Evolutionary conservation across 768 basidiomycete species (phyloP), one percentile per base, ranked within the genome.

Genomic region (Mycena kentingensis): DNA sequence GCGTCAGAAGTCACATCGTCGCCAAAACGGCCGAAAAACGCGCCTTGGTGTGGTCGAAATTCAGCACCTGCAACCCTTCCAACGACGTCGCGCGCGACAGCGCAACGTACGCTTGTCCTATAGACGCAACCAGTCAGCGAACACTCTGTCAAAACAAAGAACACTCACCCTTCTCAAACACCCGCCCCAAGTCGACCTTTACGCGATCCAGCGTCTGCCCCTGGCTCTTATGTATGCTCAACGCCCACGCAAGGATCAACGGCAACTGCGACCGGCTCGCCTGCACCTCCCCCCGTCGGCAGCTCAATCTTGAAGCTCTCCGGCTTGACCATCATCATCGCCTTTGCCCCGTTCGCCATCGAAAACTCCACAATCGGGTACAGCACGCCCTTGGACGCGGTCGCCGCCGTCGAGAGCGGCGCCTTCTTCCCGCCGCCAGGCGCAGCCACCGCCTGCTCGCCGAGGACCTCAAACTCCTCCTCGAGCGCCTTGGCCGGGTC

Each of bases 201-300:
- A 98, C 95, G 39, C 93, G 84, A 22, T 94, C 89, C 10, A 99
- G 76, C 0, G 97, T 98, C 68, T 98, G 97, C 10, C 97, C 97
- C 68, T 99, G 97, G 11, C 90, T 90, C 67, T 99, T 99, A 70
- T 99, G 97, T 57, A 98, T 98, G 41, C 88, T 91, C 92, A 98
- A 96, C 0, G 96, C 95, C 96, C 95, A 98, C 0, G 95, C 81
- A 32, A 96, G 77, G 53, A 97, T 94, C 22, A 98, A 67, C 0
- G 92, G 93, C 2, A 96, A 67, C 82, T 98, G 95, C 2, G 74
- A 76, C 59, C 95, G 74, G 51, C 81, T 83, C 13, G 85, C 85
- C 66, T 92, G 90, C 16, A 93, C 68, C 62, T 94, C 92, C 2
- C n/a, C 93, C 93, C 62, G 71, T 87, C n/a, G 91, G 91, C 35